Evolutionary conservation across 176 grass and related monocot species (phyloP).

Genomic region (Hordeum vulgare): DNA sequence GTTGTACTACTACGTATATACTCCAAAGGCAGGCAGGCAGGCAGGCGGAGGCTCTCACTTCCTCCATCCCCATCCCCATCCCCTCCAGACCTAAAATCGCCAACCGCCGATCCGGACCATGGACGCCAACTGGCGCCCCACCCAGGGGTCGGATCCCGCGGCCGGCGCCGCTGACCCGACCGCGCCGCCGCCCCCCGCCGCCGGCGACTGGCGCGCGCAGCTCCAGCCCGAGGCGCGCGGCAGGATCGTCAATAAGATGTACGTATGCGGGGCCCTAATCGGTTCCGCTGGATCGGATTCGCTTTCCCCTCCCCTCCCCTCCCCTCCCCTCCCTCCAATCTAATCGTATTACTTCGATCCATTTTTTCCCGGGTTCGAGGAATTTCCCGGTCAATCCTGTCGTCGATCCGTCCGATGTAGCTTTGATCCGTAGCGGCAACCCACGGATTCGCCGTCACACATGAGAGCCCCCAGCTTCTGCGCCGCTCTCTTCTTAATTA

Average conservation of each 20-base stretch:
- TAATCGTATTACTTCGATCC: too few species aligned
- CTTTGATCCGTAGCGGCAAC: background rate
- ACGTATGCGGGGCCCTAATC: background rate
- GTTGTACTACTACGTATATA: too few species aligned
- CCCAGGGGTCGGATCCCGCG: slow-evolving; percentile 11
- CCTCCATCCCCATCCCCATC: background rate
- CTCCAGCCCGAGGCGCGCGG: slow-evolving; percentile 54
- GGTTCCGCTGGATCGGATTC: background rate
- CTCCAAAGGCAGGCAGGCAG: too few species aligned
- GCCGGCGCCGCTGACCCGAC: too few species aligned
- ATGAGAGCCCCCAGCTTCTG: too few species aligned
- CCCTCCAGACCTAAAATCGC: background rate
- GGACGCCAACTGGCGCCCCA: slow-evolving; percentile 46
- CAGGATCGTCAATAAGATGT: slow-evolving; percentile 79
- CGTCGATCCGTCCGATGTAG: too few species aligned
- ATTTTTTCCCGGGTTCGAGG: too few species aligned
- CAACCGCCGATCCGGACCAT: background rate
- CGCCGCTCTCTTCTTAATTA: too few species aligned
- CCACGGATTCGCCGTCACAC: background rate
- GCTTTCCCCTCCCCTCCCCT: background rate
- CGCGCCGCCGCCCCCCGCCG: background rate
- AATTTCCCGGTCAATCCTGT: too few species aligned
- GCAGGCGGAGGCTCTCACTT: too few species aligned
- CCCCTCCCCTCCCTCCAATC: too few species aligned
- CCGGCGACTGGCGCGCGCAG: slow-evolving; percentile 45